phyloP scores from a whole-genome alignment of 2,329 filamentous ascomycete genomes.

The Curvularia eragrostidis region DNA sequence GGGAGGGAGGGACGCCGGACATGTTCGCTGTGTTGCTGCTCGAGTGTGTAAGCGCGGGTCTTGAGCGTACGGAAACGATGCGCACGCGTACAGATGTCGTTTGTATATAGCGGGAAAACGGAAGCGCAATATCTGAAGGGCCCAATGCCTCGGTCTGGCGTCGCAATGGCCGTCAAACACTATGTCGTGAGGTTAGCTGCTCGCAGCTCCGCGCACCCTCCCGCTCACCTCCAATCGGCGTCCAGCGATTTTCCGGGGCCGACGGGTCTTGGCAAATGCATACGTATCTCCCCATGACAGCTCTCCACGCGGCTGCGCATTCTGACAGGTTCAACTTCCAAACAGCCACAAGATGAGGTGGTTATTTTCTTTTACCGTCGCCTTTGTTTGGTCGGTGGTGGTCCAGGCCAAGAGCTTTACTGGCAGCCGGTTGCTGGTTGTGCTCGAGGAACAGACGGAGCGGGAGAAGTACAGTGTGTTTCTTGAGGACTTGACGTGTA shows the following conservation, averaged over 20 bases:
- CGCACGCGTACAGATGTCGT: slow-evolving; percentile 10
- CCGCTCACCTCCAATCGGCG: slow-evolving; percentile 27
- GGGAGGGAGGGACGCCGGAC: slow-evolving; percentile 56
- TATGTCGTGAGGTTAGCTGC: slow-evolving; percentile 16
- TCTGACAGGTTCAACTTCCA: slow-evolving; percentile 30
- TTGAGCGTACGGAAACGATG: neutral
- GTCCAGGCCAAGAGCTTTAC: slow-evolving; percentile 79
- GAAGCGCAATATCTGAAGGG: slow-evolving; percentile 9
- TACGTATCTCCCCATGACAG: slow-evolving; percentile 46
- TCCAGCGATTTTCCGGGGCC: slow-evolving; percentile 33
- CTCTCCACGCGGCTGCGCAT: slow-evolving; percentile 14
- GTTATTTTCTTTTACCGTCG: slow-evolving; percentile 68
- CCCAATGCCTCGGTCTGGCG: slow-evolving; percentile 31
- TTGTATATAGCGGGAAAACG: neutral
- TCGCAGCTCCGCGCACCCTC: slow-evolving; percentile 10
- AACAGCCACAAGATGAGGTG: slow-evolving; percentile 71
- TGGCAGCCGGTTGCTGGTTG: slow-evolving; percentile 81
- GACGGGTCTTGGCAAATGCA: slow-evolving; percentile 45
- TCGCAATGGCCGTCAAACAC: slow-evolving; percentile 15
- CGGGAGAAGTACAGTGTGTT: slow-evolving; percentile 85
- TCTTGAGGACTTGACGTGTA: slow-evolving; percentile 74
- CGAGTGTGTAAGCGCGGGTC: slow-evolving; percentile 5
- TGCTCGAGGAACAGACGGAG: slow-evolving; percentile 82
- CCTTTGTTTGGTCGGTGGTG: slow-evolving; percentile 70
- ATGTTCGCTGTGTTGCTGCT: slow-evolving; percentile 55